Evolutionary conservation across 306 rosid species (phyloP).

Genomic region (Sindora glabra): DNA sequence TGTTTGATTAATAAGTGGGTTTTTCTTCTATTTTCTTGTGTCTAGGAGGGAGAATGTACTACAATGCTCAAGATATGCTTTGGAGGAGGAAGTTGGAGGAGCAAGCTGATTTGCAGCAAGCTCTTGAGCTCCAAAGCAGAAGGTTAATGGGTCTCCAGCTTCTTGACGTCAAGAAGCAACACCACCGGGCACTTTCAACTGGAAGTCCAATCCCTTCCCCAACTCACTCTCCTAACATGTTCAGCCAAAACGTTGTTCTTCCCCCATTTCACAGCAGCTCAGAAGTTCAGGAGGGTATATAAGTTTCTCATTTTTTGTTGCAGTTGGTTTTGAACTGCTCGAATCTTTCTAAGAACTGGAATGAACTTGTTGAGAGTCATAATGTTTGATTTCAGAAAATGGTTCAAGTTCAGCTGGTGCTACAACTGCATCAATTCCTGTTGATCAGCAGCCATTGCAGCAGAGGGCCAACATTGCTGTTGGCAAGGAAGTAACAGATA

Average conservation of each 20-base stretch:
- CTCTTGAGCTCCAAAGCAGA: conserved; percentile 81
- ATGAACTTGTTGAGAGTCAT: conserved; percentile 10
- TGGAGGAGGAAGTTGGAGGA: conserved; percentile 94
- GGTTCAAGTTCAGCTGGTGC: conserved; percentile 27
- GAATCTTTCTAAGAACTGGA: background rate
- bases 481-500: conserved; percentile 31
- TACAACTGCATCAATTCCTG: conserved; percentile 14
- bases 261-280: conserved; percentile 42
- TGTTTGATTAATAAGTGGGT: background rate
- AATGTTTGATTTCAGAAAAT: conserved; percentile 37
- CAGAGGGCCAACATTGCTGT: conserved; percentile 2
- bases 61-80: conserved; percentile 69
- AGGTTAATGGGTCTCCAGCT: conserved; percentile 84
- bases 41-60: conserved; percentile 73
- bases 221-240: conserved; percentile 52
- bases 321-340: background rate
- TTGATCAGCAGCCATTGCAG: conserved; percentile 29
- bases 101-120: conserved; percentile 85
- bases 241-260: conserved; percentile 36
- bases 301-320: background rate
- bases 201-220: conserved; percentile 81
- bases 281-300: conserved; percentile 47
- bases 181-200: conserved; percentile 56
- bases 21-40: background rate
- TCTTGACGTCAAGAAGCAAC: conserved; percentile 82